Base-by-base conservation (phyloP, 106 monocot species). In the Acanthochlamys bracteata region DNA sequence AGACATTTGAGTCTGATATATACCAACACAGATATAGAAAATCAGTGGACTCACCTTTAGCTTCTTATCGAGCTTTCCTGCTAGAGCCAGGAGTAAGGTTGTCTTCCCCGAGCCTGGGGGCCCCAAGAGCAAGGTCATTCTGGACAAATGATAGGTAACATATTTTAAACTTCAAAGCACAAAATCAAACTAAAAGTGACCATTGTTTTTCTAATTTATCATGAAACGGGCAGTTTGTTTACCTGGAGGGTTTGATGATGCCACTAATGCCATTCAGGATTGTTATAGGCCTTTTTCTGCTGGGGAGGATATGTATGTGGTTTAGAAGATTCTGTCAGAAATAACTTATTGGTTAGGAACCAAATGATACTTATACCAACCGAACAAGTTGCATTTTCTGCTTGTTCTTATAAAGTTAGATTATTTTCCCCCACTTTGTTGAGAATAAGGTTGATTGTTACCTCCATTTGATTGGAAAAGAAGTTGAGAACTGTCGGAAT, bases 61-160 rank as follows among this genome's bases (percentile, higher is more conserved):
- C 15, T 60, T 42, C 43, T 66, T 61, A 58, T 53, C 74, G 11
- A 81, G 71, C 61, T 84, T 84, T 70, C 84, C 84, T 1, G 83
- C 78, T 22, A 92, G 66, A 56, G 90, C 83, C 24, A 86, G 55
- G 57, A 90, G 55, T 21, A 90, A 65, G 10, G 80, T 77, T 2
- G 90, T 90, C 73, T 86, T 90, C 16, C 90, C 86, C 9, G 90
- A 83, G 4, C 78, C 83, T 0, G 90, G 90, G 17, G 90, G 83
- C 3, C 90, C 90, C 56, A 90, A 39, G 0, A 90, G 78, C 70
- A 90, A 55, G 39, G 78, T 83, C 90, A 87, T 81, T 69, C 84
- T 84, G 66, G 42, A 60, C 49, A 33, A 3, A 33, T 33, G 6
- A 33, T 6, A 33, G 33, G 6, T 33, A 33, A 3, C 6, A 1